These are phyloP conservation scores for Hippophae gyantsensis DNA, from an alignment of 306 rosid genomes.

Conservation along the genomic window DNA sequence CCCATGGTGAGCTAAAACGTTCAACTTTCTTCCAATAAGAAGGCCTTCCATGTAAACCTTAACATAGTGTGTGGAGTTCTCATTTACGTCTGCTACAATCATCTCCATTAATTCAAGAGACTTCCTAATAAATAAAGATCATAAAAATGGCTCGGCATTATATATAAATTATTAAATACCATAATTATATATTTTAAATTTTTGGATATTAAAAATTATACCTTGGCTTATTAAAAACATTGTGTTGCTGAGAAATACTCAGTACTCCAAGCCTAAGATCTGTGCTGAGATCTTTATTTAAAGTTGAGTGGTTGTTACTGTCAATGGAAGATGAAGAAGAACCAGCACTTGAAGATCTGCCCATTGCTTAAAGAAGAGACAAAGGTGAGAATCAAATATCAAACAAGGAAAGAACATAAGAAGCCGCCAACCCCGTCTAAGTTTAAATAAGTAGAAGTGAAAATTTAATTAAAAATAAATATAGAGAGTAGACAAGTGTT, in stretches of 20 bases:
- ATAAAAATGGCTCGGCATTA: too few relatives aligned
- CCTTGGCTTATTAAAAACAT: constrained; percentile 22
- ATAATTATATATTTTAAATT: too few relatives aligned
- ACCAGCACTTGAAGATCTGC: constrained; percentile 19
- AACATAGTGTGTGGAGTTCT: constrained; percentile 32
- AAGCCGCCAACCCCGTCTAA: too few relatives aligned
- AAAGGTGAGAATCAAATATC: too few relatives aligned
- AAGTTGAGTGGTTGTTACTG: constrained; percentile 14
- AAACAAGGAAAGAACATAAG: too few relatives aligned
- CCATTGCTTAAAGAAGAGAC: constrained; percentile 12
- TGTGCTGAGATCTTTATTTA: constrained; percentile 31
- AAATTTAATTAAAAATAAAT: too few relatives aligned
- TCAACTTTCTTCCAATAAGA: constrained; percentile 68
- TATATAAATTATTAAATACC: too few relatives aligned
- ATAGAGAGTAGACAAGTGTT: too few relatives aligned
- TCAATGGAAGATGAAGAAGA: constrained; percentile 32
- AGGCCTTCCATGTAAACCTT: constrained; percentile 83
- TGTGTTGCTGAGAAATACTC: constrained; percentile 23
- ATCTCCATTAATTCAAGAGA: constrained; percentile 8
- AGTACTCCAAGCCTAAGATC: constrained; percentile 54
- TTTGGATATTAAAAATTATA: background rate
- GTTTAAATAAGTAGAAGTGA: too few relatives aligned
- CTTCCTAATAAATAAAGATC: too few relatives aligned
- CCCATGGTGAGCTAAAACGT: constrained; percentile 45
- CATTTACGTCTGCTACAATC: background rate